A percentile compares a stretch with the other conserved stretches of the same genome.
phyloP scores from a whole-genome alignment of 2,329 filamentous ascomycete genomes.

The Fusarium pseudonygamai region DNA sequence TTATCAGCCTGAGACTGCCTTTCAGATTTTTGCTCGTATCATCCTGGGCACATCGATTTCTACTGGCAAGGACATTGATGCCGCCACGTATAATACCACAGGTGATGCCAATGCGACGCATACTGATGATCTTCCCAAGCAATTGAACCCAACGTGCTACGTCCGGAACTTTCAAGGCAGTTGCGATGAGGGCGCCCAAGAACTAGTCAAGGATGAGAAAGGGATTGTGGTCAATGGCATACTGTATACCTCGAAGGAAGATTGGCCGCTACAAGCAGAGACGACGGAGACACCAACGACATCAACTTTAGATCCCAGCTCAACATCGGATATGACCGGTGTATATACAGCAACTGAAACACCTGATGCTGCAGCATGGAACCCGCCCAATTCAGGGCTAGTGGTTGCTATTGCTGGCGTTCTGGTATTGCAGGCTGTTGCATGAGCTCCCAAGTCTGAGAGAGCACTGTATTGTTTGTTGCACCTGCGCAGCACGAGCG shows the following conservation, averaged over 20 bases:
- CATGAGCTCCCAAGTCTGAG: neutral
- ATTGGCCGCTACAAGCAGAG: slow-evolving; percentile 52
- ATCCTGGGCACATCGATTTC: slow-evolving; percentile 65
- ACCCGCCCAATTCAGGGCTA: slow-evolving; percentile 7
- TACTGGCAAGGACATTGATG: slow-evolving; percentile 62
- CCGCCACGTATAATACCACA: slow-evolving; percentile 63
- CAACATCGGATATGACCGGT: slow-evolving; percentile 42
- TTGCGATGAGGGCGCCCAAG: slow-evolving; percentile 61
- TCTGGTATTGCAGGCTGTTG: neutral
- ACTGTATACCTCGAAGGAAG: slow-evolving; percentile 55
- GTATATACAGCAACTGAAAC: slow-evolving; percentile 50
- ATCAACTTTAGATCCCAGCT: slow-evolving; percentile 27
- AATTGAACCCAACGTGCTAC: slow-evolving; percentile 67
- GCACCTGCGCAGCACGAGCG: neutral
- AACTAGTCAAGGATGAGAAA: slow-evolving; percentile 57
- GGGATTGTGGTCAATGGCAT: slow-evolving; percentile 70
- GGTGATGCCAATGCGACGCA: slow-evolving; percentile 67
- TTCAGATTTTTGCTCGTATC: slow-evolving; percentile 69
- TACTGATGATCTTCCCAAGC: slow-evolving; percentile 60
- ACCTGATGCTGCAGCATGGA: slow-evolving; percentile 38
- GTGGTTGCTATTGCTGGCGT: slow-evolving; percentile 25
- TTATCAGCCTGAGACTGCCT: slow-evolving; percentile 68
- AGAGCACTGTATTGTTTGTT: neutral
- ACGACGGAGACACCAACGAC: slow-evolving; percentile 38
- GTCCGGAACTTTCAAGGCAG: slow-evolving; percentile 61